These are phyloP conservation scores for Entonaema liquescens DNA, from an alignment of 495 filamentous ascomycete genomes.

Conservation along the genomic window DNA sequence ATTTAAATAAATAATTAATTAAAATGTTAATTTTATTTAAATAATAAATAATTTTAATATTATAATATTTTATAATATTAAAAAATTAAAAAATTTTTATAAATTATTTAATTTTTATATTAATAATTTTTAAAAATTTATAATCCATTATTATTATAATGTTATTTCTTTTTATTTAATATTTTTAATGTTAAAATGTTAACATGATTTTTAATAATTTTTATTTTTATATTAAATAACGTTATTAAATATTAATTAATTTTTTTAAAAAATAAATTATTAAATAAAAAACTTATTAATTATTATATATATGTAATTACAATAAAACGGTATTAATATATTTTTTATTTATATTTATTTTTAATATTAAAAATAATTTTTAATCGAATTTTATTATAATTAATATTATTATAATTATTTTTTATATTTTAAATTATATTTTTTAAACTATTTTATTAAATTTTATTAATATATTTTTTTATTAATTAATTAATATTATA, in stretches of 20 bases:
- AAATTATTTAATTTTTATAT: neutral
- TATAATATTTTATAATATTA: no score
- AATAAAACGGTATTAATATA: no score
- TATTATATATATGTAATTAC: neutral
- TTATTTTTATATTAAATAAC: no score
- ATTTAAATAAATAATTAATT: neutral
- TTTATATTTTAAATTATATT: neutral
- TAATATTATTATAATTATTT: no score
- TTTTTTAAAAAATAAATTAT: no score
- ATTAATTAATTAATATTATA: neutral
- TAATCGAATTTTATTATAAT: no score
- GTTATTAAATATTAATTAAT: no score
- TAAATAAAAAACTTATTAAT: neutral
- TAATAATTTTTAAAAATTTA: neutral
- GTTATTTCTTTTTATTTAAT: neutral
- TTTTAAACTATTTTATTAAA: neutral
- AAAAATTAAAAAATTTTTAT: neutral
- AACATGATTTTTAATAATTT: neutral
- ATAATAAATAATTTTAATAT: no score
- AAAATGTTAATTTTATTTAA: no score
- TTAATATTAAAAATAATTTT: no score
- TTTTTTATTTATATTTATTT: no score
- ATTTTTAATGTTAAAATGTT: neutral
- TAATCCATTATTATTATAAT: no score
- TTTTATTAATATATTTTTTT: neutral